These are phyloP conservation scores for Eimeria mitis DNA, from an alignment of 169 alveolate species.

Conservation along the genomic window DNA sequence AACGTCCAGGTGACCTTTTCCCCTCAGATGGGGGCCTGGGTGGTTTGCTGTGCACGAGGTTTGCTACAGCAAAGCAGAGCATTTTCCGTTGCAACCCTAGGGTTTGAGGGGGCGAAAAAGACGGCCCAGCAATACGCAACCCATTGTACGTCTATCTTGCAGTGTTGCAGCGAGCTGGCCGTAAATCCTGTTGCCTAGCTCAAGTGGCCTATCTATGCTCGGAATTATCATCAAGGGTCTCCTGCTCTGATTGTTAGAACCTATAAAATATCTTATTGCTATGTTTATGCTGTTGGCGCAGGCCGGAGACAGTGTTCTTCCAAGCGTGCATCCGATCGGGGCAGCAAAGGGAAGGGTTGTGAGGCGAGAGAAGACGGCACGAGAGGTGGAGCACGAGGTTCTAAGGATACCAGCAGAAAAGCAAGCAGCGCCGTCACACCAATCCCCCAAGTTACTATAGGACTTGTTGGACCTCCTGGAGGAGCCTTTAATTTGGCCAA, in stretches of 20 bases:
- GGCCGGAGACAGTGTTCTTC: conserved; percentile 64
- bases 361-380: background rate
- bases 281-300: background rate
- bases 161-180: background rate
- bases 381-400: background rate
- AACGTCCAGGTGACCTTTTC: conserved; percentile 65
- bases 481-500: conserved; percentile 62
- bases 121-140: conserved; percentile 70
- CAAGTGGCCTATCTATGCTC: background rate
- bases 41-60: conserved; percentile 62
- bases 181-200: background rate
- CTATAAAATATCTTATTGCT: background rate
- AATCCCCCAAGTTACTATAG: conserved; percentile 66
- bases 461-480: conserved; percentile 74
- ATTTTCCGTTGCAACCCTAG: conserved; percentile 43
- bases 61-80: conserved; percentile 65
- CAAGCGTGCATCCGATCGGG: conserved; percentile 34
- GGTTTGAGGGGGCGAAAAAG: conserved; percentile 65
- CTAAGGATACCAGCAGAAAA: conserved; percentile 17
- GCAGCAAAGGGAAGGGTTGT: conserved; percentile 24
- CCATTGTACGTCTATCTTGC: conserved; percentile 21
- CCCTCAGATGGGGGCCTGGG: conserved; percentile 70
- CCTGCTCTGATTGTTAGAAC: background rate
- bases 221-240: too few species aligned
- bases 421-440: conserved; percentile 47